These are phyloP conservation scores for Bonia amplexicaulis DNA, from an alignment of 176 grass and related monocot genomes.

Conservation along the genomic window DNA sequence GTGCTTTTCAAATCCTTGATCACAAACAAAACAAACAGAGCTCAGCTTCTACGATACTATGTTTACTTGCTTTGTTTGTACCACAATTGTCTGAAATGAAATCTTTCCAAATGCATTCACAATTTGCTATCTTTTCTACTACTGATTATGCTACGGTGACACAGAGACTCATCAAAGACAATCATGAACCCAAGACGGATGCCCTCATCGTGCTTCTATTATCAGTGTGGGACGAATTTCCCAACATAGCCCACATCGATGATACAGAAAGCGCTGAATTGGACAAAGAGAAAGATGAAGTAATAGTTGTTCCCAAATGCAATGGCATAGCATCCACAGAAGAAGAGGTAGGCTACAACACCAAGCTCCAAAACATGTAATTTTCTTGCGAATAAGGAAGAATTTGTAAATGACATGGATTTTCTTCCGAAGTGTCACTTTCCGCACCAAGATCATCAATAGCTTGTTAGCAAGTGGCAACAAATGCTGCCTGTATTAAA, in stretches of 20 bases:
- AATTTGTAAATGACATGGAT: conserved; percentile 78
- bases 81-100: too few species aligned
- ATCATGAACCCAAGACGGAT: background rate
- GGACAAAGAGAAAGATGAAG: conserved; percentile 62
- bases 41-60: too few species aligned
- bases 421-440: conserved; percentile 73
- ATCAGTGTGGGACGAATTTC: conserved; percentile 42
- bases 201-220: background rate
- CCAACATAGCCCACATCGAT: conserved; percentile 62
- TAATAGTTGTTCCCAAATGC: conserved; percentile 51
- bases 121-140: too few species aligned
- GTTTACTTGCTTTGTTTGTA: too few species aligned
- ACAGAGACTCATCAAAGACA: too few species aligned
- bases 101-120: too few species aligned
- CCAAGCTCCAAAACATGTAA: conserved; percentile 68
- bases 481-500: background rate
- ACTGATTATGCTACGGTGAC: too few species aligned
- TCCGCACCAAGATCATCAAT: conserved; percentile 41
- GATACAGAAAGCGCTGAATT: conserved; percentile 64
- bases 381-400: conserved; percentile 81
- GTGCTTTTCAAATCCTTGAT: too few species aligned
- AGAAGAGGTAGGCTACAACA: conserved; percentile 58
- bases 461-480: conserved; percentile 13
- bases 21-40: too few species aligned
- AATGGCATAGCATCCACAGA: conserved; percentile 62